phyloP scores from a whole-genome alignment of 192 early-diverging fungal species.

The Coemansia sp. region DNA sequence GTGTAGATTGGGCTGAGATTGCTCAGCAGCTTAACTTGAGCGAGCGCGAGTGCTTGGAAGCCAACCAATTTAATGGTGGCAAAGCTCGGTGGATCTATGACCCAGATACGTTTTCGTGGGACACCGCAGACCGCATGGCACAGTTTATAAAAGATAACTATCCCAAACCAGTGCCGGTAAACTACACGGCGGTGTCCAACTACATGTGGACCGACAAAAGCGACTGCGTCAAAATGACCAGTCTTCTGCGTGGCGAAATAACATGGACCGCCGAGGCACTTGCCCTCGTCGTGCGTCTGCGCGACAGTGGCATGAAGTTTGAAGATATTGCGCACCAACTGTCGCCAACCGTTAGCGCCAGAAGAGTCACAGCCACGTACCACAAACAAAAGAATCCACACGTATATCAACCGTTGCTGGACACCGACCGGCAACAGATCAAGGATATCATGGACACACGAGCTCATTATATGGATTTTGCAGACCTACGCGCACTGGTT shows the following conservation, averaged over 20 bases:
- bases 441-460: background rate
- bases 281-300: background rate
- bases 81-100: slow-evolving; percentile 13
- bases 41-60: slow-evolving; percentile 14
- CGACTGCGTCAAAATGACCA: slow-evolving; percentile 13
- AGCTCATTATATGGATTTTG: background rate
- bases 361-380: background rate
- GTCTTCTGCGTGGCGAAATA: slow-evolving; percentile 6
- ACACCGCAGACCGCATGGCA: slow-evolving; percentile 9
- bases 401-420: background rate
- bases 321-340: slow-evolving; percentile 8
- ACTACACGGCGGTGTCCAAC: slow-evolving; percentile 19
- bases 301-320: slow-evolving; percentile 4
- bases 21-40: background rate
- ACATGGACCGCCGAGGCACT: slow-evolving; percentile 7
- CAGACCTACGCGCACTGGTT: background rate
- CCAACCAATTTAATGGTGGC: background rate
- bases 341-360: background rate
- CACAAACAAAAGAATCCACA: background rate
- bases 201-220: slow-evolving; percentile 17
- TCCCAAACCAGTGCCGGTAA: slow-evolving; percentile 6
- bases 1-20: slow-evolving; percentile 8
- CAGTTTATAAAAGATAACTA: slow-evolving; percentile 15
- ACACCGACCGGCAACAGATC: background rate
- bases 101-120: slow-evolving; percentile 11